These are phyloP conservation scores for Rhinocladiella similis DNA, from an alignment of 2,329 filamentous ascomycete species.

Conservation along the genomic window DNA sequence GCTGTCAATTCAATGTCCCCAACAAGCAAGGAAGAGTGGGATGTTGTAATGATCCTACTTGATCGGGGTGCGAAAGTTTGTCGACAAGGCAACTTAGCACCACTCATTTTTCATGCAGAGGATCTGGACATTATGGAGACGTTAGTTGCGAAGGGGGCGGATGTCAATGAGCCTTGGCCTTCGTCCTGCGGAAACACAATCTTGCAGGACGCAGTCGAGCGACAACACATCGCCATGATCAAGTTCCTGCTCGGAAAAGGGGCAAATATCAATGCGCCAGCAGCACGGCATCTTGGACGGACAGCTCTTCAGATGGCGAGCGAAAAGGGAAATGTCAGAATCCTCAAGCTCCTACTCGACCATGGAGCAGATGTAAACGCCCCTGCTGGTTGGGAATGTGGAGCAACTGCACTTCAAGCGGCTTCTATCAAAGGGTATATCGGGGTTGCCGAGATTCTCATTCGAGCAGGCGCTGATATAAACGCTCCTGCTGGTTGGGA, in stretches of 20 bases:
- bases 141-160: background rate
- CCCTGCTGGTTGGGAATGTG: conserved; percentile 10
- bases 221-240: conserved; percentile 5
- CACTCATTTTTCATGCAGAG: too few relatives aligned
- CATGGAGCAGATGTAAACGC: conserved; percentile 29
- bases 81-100: background rate
- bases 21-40: background rate
- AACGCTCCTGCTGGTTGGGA: conserved; percentile 18
- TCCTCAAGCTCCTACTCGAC: conserved; percentile 28
- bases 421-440: conserved; percentile 27
- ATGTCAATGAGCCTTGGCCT: conserved; percentile 15
- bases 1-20: background rate
- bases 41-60: background rate
- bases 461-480: conserved; percentile 31
- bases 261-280: conserved; percentile 30
- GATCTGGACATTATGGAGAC: too few relatives aligned
- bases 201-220: conserved; percentile 33
- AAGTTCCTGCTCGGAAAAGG: conserved; percentile 27
- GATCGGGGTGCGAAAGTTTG: background rate
- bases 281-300: background rate
- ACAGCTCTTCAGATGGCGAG: conserved; percentile 26
- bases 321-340: conserved; percentile 24
- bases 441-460: conserved; percentile 24
- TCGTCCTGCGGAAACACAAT: conserved; percentile 30
- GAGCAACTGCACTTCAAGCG: conserved; percentile 31